Base-by-base conservation (phyloP, 768 basidiomycete species). In the Rhizopogon vesiculosus region DNA sequence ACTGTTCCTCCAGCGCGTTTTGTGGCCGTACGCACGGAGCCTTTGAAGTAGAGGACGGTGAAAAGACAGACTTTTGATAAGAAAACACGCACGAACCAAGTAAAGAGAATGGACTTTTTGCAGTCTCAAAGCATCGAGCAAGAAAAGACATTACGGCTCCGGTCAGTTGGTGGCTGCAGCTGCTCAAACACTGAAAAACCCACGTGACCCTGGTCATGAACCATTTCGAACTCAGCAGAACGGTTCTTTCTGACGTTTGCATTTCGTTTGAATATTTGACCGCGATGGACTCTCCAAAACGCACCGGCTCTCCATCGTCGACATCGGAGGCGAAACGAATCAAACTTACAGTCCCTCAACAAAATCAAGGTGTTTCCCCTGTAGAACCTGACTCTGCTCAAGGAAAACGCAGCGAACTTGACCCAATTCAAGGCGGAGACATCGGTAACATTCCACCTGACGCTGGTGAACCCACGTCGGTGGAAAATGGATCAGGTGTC, bases 1-100 rank as follows among this genome's bases (percentile, higher is more conserved):
- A 94, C 89, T 7, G 89, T 91, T 41, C 97, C 97, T 63, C 95
- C 96, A 44, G 94, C 96, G 42, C 93, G 86, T 73, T 99, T 99
- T 55, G 97, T 98, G 38, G 97, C 94, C 12, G 89, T 96, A 66
- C 96, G 87, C 48, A 96, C 77, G 42, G 93, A 82, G 31, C 87
- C 80, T 79, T 54, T 3, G 7, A 40, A 10, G 35, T 38, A 38
- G 5, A 45, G 6, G 12, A 12, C 12, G 42, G 43, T 65, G 22
- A 25, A 38, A 54, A 66, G 53, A 13, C 6, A 16, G 3, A 3
- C 1, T 8, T 25, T 22, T 3, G 42, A 5, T 8, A 9, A 33
- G 7, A 4, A 13, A 31, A 16, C 5, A 10, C 22, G 2, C 1
- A 58, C 62, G 7, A 40, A 73, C 75, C 76, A 15, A 72, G 62